These are phyloP conservation scores for Theobroma cacao DNA, from an alignment of 345 rosid genomes.

Conservation along the genomic window DNA sequence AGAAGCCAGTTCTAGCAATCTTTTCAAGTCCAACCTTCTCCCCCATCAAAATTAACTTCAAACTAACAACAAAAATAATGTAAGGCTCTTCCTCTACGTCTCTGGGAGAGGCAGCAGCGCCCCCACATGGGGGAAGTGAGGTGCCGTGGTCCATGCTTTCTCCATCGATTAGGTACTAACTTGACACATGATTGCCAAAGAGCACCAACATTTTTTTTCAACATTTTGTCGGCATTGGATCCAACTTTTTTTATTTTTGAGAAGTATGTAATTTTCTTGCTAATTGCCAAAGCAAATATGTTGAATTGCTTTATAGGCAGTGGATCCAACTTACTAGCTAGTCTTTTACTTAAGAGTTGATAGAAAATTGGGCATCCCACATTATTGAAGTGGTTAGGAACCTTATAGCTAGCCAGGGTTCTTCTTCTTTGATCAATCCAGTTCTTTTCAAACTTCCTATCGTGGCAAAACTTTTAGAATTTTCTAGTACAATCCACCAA, in stretches of 20 bases:
- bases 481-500: background rate
- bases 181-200: constrained; percentile 6
- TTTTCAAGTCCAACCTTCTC: background rate
- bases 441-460: background rate
- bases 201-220: background rate
- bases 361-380: background rate
- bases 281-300: too few relatives aligned
- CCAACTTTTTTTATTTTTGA: too few relatives aligned
- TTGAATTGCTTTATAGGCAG: constrained; percentile 3
- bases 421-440: constrained; percentile 1
- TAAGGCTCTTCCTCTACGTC: background rate
- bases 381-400: background rate
- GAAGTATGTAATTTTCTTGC: too few relatives aligned
- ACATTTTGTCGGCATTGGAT: background rate
- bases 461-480: background rate
- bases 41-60: background rate
- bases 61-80: background rate
- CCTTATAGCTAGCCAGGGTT: background rate
- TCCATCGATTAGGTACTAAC: background rate
- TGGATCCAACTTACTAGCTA: background rate
- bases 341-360: background rate
- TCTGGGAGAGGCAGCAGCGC: background rate
- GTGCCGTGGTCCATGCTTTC: constrained; percentile 6
- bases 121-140: constrained; percentile 7
- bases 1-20: background rate